These are phyloP conservation scores for Tylopilus sp. DNA, from an alignment of 768 basidiomycete genomes.

Conservation along the genomic window DNA sequence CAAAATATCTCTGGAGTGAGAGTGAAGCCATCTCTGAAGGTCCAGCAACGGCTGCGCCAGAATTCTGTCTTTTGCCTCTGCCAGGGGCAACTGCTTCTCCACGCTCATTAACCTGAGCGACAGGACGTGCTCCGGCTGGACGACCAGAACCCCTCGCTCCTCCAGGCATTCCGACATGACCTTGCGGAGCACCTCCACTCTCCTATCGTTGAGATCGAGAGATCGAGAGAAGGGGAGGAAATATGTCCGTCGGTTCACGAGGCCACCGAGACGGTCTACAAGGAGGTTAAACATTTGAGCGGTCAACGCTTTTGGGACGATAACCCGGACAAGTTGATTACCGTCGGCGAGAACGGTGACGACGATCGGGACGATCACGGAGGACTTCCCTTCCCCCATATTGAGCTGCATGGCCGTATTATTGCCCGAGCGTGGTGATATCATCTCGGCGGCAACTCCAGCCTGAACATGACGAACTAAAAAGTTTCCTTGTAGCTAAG, in stretches of 20 bases:
- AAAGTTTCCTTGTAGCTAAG: constrained; percentile 45
- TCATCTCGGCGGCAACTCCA: constrained; percentile 45
- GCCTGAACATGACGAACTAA: constrained; percentile 42
- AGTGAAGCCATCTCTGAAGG: constrained; percentile 26
- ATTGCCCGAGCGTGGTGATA: constrained; percentile 31
- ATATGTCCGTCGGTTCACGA: constrained; percentile 45
- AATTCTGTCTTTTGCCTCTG: neutral
- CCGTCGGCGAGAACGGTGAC: constrained; percentile 41
- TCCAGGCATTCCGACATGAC: constrained; percentile 39
- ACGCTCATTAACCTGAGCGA: constrained; percentile 49
- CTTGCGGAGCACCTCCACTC: constrained; percentile 23
- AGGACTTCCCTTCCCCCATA: neutral
- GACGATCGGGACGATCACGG: constrained; percentile 44
- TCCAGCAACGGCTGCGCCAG: constrained; percentile 23
- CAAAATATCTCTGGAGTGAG: constrained; percentile 21
- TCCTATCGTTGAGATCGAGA: constrained; percentile 15
- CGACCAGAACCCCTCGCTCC: constrained; percentile 42
- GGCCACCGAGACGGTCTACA: constrained; percentile 39
- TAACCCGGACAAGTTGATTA: constrained; percentile 37
- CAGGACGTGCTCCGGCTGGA: constrained; percentile 52
- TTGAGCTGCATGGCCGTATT: constrained; percentile 47
- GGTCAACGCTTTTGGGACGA: constrained; percentile 38
- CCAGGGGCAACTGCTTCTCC: constrained; percentile 29
- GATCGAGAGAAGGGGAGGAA: constrained; percentile 49
- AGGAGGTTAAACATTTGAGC: constrained; percentile 51